A percentile compares a stretch with the other conserved stretches of the same genome.
These are phyloP conservation scores for Colletotrichum sp. DNA, from an alignment of 2,329 filamentous ascomycete genomes.

Conservation along the genomic window DNA sequence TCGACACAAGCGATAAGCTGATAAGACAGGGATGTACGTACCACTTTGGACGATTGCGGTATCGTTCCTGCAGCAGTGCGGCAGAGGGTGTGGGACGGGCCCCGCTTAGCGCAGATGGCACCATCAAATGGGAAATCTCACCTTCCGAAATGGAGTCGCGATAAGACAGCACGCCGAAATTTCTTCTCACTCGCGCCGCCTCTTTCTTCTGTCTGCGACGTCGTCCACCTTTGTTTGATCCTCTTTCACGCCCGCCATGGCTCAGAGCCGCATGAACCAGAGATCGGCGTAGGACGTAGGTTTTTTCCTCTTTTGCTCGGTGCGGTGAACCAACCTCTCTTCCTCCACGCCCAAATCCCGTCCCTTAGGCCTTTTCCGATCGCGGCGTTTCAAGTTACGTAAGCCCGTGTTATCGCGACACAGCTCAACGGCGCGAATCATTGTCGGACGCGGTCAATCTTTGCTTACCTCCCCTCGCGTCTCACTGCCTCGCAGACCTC, in stretches of 20 bases:
- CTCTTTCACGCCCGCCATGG: background rate
- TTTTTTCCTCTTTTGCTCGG: background rate
- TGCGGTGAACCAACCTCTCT: background rate
- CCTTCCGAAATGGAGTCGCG: constrained; percentile 12
- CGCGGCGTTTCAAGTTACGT: background rate
- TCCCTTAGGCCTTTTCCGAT: background rate
- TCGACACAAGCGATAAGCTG: background rate
- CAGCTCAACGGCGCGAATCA: background rate
- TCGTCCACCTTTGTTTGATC: background rate
- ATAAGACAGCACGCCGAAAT: constrained; percentile 6
- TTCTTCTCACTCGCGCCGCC: background rate
- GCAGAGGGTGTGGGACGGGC: constrained; percentile 8
- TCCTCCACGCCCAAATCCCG: background rate
- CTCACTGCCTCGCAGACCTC: background rate
- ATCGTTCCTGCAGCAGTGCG: background rate
- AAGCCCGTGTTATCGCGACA: background rate
- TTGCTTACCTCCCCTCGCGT: background rate
- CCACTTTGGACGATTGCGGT: background rate
- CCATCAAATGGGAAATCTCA: constrained; percentile 19
- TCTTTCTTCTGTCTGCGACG: background rate
- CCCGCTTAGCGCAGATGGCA: constrained; percentile 17
- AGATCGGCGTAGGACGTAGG: background rate
- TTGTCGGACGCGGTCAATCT: background rate
- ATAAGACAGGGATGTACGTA: background rate
- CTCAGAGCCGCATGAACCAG: background rate